phyloP scores from a whole-genome alignment of 148 eudicot species.

The Vaccinium corymbosum region DNA sequence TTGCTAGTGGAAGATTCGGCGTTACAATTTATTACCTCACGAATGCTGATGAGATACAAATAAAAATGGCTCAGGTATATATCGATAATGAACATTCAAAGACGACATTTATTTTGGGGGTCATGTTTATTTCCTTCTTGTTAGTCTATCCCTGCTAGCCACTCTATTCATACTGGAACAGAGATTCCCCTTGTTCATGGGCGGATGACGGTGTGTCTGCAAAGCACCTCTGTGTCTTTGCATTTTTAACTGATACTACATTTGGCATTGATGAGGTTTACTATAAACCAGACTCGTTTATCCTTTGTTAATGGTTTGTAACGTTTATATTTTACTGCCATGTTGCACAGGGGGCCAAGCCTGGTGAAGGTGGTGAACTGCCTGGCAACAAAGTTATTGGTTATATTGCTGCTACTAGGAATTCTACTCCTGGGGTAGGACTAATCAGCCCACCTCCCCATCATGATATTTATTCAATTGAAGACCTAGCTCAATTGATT shows the following conservation, averaged over 20 bases:
- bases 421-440: slow-evolving; percentile 98
- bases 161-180: slow-evolving; percentile 38
- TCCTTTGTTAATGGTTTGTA: slow-evolving; percentile 8
- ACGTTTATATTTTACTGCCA: slow-evolving; percentile 10
- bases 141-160: slow-evolving; percentile 27
- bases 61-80: slow-evolving; percentile 97
- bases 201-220: slow-evolving; percentile 64
- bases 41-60: slow-evolving; percentile 96
- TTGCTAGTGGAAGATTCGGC: slow-evolving; percentile 99
- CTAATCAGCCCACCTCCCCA: slow-evolving; percentile 99
- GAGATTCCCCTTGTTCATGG: slow-evolving; percentile 65
- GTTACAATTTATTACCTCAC: slow-evolving; percentile 95
- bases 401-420: slow-evolving; percentile 88
- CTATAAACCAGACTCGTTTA: slow-evolving; percentile 21
- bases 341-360: slow-evolving; percentile 84
- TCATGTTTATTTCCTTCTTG: not conserved
- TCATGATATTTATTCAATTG: slow-evolving; percentile 96
- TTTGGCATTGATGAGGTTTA: slow-evolving; percentile 68
- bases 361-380: slow-evolving; percentile 99
- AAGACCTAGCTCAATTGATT: slow-evolving; percentile 96
- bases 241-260: slow-evolving; percentile 59
- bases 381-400: slow-evolving; percentile 99
- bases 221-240: slow-evolving; percentile 66
- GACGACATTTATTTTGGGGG: not conserved
- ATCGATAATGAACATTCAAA: not conserved